A percentile compares a stretch with the other conserved stretches of the same genome.
Conservation (phyloP, 371 early-diverging fungal genomes). For the Choanephora cucurbitarum region DNA sequence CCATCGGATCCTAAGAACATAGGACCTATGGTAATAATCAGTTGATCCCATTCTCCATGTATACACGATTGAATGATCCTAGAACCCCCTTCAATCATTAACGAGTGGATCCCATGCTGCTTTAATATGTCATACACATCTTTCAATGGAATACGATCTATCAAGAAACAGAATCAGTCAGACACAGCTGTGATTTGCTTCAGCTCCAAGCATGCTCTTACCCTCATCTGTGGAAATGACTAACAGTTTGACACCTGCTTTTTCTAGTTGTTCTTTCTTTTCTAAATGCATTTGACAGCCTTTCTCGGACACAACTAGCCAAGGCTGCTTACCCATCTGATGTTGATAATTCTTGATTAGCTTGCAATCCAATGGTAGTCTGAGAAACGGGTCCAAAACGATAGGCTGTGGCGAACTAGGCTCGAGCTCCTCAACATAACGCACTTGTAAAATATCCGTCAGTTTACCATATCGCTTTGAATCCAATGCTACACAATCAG, state of each 20-base stretch:
- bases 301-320: slow-evolving; percentile 24
- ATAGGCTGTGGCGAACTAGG: slow-evolving; percentile 76
- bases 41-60: slow-evolving; percentile 43
- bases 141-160: slow-evolving; percentile 24
- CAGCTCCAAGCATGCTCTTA: not conserved
- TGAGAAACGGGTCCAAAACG: slow-evolving; percentile 74
- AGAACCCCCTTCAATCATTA: slow-evolving; percentile 97
- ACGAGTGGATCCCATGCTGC: slow-evolving; percentile 36
- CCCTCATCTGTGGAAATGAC: not conserved
- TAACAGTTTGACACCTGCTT: slow-evolving; percentile 41
- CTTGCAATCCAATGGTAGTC: slow-evolving; percentile 28
- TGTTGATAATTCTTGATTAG: slow-evolving; percentile 33
- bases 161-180: no score
- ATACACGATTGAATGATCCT: slow-evolving; percentile 75
- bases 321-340: slow-evolving; percentile 30
- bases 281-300: slow-evolving; percentile 12
- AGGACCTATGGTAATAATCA: slow-evolving; percentile 84
- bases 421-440: slow-evolving; percentile 14
- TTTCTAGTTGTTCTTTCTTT: slow-evolving; percentile 36
- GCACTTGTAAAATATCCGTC: slow-evolving; percentile 21
- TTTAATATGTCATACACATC: slow-evolving; percentile 31
- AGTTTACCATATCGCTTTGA: not conserved
- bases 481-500: no score
- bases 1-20: slow-evolving; percentile 65
- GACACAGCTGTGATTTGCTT: no score